A percentile compares a stretch with the other conserved stretches of the same genome.
phyloP scores from a whole-genome alignment of 352 stramenopile species.

The Phytopythium mirpurense region DNA sequence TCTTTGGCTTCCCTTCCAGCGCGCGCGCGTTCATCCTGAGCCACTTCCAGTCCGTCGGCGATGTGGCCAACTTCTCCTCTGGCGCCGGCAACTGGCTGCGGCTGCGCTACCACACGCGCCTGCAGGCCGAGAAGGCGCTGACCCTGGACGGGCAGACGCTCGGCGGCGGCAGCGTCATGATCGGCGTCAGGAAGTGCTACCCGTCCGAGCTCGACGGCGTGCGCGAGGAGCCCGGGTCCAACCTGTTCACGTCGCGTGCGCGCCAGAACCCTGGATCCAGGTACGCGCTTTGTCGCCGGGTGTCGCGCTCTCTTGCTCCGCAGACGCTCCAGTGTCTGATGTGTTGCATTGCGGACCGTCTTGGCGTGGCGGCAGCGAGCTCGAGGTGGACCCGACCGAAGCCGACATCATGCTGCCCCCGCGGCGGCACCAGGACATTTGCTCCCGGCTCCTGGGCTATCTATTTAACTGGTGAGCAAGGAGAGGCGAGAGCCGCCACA shows the following conservation, averaged over 20 bases:
- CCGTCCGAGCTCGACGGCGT: constrained; percentile 54
- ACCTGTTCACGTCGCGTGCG: constrained; percentile 40
- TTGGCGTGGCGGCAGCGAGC: constrained; percentile 18
- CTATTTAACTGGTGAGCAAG: constrained; percentile 78
- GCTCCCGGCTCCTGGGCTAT: constrained; percentile 74
- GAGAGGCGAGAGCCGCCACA: background rate
- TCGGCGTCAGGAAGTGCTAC: constrained; percentile 78
- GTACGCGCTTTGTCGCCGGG: no score
- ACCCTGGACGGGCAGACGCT: constrained; percentile 63
- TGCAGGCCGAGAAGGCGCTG: constrained; percentile 79
- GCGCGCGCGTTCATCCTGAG: constrained; percentile 61
- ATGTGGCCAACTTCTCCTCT: constrained; percentile 66
- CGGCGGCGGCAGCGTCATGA: constrained; percentile 61
- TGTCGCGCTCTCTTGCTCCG: no score
- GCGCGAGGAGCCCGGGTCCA: constrained; percentile 51
- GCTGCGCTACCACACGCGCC: constrained; percentile 67
- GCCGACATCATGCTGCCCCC: constrained; percentile 81
- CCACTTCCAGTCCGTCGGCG: constrained; percentile 71
- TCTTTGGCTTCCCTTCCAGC: constrained; percentile 70
- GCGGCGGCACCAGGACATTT: constrained; percentile 64
- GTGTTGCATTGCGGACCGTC: background rate
- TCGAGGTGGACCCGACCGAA: constrained; percentile 75
- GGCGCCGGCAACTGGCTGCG: constrained; percentile 76
- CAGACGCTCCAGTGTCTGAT: no score
- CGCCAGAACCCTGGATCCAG: constrained; percentile 39